Evolutionary conservation across 768 basidiomycete genomes (phyloP).

Genomic region (Boletus reticuloceps): DNA sequence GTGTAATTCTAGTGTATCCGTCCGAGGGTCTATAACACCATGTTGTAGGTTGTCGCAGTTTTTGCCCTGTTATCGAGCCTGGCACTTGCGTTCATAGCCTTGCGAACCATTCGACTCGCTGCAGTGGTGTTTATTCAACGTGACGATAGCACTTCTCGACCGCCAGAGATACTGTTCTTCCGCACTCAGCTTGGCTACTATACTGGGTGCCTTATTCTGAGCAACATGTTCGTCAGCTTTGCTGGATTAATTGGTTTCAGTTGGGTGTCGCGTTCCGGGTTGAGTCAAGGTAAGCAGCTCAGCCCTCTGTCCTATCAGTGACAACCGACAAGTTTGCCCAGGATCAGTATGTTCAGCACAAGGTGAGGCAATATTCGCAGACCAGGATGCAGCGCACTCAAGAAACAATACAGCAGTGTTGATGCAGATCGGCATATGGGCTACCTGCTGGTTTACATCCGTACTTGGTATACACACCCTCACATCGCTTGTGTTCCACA

Average conservation of each 20-base stretch:
- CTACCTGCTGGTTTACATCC: constrained; percentile 62
- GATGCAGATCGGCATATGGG: constrained; percentile 61
- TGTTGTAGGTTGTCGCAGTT: constrained; percentile 40
- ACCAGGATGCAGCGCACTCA: not conserved
- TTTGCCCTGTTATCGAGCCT: constrained; percentile 55
- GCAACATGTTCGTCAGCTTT: constrained; percentile 51
- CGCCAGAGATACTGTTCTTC: constrained; percentile 59
- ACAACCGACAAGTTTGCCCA: constrained; percentile 20
- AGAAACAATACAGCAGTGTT: constrained; percentile 41
- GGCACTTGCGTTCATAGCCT: constrained; percentile 48
- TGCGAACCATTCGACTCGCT: constrained; percentile 49
- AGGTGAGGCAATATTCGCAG: constrained; percentile 40
- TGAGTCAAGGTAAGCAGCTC: constrained; percentile 44
- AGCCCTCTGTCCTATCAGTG: not conserved
- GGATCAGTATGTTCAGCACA: constrained; percentile 54
- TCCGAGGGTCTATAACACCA: not conserved
- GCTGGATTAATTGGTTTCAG: constrained; percentile 53
- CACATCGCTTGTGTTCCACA: constrained; percentile 58
- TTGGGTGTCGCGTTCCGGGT: constrained; percentile 46
- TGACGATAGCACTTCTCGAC: constrained; percentile 27
- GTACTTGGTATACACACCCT: constrained; percentile 68
- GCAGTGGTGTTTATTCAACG: constrained; percentile 32
- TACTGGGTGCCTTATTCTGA: constrained; percentile 58
- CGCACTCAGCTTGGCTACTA: constrained; percentile 71
- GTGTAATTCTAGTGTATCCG: not conserved